Conservation (phyloP, 257 asterid genomes). For the Salvia hispanica region DNA sequence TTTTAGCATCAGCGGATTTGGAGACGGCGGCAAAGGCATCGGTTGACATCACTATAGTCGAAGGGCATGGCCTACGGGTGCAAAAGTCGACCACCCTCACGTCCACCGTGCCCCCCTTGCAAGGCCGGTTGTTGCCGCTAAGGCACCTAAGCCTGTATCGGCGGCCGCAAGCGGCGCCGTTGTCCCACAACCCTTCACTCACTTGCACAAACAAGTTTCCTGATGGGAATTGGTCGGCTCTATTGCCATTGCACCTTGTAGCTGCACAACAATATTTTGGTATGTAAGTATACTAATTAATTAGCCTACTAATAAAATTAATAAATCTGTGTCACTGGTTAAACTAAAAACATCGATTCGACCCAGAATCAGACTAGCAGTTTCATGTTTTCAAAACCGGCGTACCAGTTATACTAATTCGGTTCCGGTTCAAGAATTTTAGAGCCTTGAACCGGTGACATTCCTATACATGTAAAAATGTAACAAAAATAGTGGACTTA, state of each 20-base stretch:
- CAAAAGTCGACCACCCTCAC: constrained; percentile 78
- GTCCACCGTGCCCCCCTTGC: constrained; percentile 53
- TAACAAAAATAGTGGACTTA: constrained; percentile 25
- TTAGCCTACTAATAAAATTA: too few relatives aligned
- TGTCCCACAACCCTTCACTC: constrained; percentile 76
- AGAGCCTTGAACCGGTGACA: too few relatives aligned
- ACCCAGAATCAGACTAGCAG: too few relatives aligned
- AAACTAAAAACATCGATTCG: too few relatives aligned
- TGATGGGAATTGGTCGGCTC: constrained; percentile 69
- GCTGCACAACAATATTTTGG: constrained; percentile 45
- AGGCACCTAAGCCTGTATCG: constrained; percentile 61
- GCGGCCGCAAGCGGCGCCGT: constrained; percentile 79
- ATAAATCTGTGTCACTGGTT: too few relatives aligned
- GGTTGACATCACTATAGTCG: constrained; percentile 58
- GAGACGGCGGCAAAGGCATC: constrained; percentile 68
- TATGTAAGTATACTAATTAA: too few relatives aligned
- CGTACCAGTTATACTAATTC: too few relatives aligned
- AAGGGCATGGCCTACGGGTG: constrained; percentile 59
- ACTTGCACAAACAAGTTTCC: constrained; percentile 71
- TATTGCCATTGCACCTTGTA: constrained; percentile 63
- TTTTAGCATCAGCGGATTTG: constrained; percentile 45
- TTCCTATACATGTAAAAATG: not conserved
- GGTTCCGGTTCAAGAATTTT: too few relatives aligned
- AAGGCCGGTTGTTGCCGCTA: constrained; percentile 57
- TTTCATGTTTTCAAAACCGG: too few relatives aligned